Conservation (phyloP, 441 rosid species). For the Erodium trifolium region DNA sequence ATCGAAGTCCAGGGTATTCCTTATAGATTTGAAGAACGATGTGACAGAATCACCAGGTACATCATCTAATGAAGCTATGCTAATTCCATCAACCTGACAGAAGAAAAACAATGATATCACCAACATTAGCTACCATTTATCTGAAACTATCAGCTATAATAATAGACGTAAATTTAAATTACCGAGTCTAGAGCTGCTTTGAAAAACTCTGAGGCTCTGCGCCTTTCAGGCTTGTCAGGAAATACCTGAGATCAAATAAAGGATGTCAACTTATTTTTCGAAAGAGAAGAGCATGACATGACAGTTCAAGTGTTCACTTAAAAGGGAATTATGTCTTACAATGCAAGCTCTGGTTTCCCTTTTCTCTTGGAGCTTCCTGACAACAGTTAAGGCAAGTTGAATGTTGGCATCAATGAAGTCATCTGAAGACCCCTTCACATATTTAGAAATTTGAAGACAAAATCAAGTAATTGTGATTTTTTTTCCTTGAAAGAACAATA, state of each 20-base stretch:
- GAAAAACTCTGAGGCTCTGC: slow-evolving; percentile 68
- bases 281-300: background rate
- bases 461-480: slow-evolving; percentile 14
- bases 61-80: slow-evolving; percentile 72
- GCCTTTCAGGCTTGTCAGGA: slow-evolving; percentile 84
- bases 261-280: background rate
- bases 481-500: background rate
- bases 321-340: slow-evolving; percentile 34
- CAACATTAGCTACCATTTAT: background rate
- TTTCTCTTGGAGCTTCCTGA: slow-evolving; percentile 68
- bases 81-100: slow-evolving; percentile 66
- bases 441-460: slow-evolving; percentile 30
- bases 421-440: slow-evolving; percentile 89
- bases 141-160: background rate
- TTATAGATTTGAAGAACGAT: slow-evolving; percentile 74
- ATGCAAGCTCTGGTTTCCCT: slow-evolving; percentile 70
- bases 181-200: slow-evolving; percentile 74
- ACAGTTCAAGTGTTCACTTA: background rate
- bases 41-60: slow-evolving; percentile 53
- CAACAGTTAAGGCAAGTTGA: slow-evolving; percentile 67
- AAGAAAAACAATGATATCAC: background rate
- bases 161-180: slow-evolving; percentile 15
- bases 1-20: slow-evolving; percentile 88
- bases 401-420: slow-evolving; percentile 91
- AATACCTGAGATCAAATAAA: slow-evolving; percentile 53